Percentiles rank a stretch among this genome's conserved stretches.
phyloP scores from a whole-genome alignment of 108 stramenopile species.

The Epithemia pelagica region DNA sequence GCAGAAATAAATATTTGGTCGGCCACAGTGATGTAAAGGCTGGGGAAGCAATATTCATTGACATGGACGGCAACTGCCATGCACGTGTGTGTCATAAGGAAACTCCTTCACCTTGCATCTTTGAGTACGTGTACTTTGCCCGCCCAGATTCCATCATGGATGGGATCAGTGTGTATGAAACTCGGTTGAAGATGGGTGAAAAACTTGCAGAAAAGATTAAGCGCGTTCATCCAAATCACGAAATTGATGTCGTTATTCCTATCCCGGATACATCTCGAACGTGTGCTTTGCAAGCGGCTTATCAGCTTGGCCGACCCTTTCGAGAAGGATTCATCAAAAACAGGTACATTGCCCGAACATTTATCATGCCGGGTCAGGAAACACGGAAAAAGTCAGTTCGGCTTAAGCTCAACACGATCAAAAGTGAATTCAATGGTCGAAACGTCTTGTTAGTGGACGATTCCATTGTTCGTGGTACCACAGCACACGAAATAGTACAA shows the following conservation, averaged over 20 bases:
- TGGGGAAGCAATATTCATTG: constrained; percentile 92
- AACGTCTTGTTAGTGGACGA: constrained; percentile 97
- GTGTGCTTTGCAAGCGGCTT: constrained; percentile 90
- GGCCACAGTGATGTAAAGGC: constrained; percentile 80
- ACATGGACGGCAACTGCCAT: constrained; percentile 72
- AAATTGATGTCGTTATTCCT: constrained; percentile 97
- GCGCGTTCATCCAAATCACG: constrained; percentile 81
- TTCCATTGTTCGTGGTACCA: constrained; percentile 96
- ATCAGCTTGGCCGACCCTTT: constrained; percentile 78
- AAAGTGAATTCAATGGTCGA: constrained; percentile 79
- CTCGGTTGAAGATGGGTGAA: constrained; percentile 95
- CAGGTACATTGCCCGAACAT: constrained; percentile 98
- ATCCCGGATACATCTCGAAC: constrained; percentile 97
- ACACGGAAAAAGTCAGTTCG: constrained; percentile 94
- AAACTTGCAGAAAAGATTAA: constrained; percentile 86
- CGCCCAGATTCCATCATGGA: constrained; percentile 99
- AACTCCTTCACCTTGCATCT: constrained; percentile 88
- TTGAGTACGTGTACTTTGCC: constrained; percentile 99
- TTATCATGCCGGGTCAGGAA: constrained; percentile 99
- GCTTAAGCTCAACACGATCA: constrained; percentile 98
- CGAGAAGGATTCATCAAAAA: constrained; percentile 99
- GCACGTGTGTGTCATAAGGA: constrained; percentile 44
- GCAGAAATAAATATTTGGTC: background rate
- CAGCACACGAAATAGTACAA: constrained; percentile 92
- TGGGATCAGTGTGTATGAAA: constrained; percentile 94